phyloP scores from a whole-genome alignment of 257 asterid species.

The Lithospermum erythrorhizon region DNA sequence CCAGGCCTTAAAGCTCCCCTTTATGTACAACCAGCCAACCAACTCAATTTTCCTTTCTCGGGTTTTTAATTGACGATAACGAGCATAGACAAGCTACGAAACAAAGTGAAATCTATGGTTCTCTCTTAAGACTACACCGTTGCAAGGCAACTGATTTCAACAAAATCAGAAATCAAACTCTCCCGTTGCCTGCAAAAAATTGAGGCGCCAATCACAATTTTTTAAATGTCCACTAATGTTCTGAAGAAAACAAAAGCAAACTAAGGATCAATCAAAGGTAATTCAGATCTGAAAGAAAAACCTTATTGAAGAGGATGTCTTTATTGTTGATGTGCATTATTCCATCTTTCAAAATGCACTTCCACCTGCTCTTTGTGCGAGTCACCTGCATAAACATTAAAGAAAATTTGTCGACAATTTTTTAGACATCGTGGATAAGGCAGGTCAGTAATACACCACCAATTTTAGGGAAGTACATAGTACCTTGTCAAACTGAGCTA shows the following conservation, averaged over 20 bases:
- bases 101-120: constrained; percentile 5
- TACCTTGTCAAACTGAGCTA: constrained; percentile 96
- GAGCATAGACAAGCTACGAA: constrained; percentile 18
- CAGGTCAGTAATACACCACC: not conserved
- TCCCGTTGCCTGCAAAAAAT: constrained; percentile 57
- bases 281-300: not conserved
- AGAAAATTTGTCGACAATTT: not conserved
- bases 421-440: no score
- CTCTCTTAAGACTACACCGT: not conserved
- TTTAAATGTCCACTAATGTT: not conserved
- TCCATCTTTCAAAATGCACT: constrained; percentile 87
- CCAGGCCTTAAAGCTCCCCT: constrained; percentile 11
- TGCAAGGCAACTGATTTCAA: constrained; percentile 7
- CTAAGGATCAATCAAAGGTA: not conserved
- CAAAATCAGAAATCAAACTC: constrained; percentile 72
- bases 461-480: no score
- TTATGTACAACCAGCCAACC: constrained; percentile 35
- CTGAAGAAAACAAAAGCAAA: not conserved
- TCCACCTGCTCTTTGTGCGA: constrained; percentile 98
- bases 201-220: not conserved
- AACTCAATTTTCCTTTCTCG: constrained; percentile 17
- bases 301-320: constrained; percentile 74
- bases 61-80: constrained; percentile 18
- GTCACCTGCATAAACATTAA: constrained; percentile 49
- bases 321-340: constrained; percentile 92